phyloP scores from a whole-genome alignment of 192 early-diverging fungal species.

The Coemansia reversa region DNA sequence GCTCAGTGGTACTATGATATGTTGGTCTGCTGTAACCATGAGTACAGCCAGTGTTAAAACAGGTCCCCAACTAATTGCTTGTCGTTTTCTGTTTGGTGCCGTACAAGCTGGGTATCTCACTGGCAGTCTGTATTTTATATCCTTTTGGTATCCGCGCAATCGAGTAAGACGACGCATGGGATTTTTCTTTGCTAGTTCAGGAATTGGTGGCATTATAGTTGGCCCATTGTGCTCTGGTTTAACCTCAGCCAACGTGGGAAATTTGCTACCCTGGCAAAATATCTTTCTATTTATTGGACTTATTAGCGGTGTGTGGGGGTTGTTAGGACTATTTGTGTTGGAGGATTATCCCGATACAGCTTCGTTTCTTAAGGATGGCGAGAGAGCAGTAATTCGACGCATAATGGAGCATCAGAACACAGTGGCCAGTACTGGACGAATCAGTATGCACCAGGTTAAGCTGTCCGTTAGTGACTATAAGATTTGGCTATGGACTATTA shows the following conservation, averaged over 20 bases:
- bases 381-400: conserved; percentile 19
- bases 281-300: conserved; percentile 35
- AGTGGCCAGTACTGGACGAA: conserved; percentile 18
- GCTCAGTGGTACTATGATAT: conserved; percentile 36
- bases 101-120: conserved; percentile 49
- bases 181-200: conserved; percentile 46
- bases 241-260: conserved; percentile 5
- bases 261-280: conserved; percentile 28
- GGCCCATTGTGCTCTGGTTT: conserved; percentile 41
- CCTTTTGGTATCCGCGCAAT: conserved; percentile 47
- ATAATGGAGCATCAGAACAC: conserved; percentile 47
- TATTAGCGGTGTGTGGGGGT: conserved; percentile 34
- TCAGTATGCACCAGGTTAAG: conserved; percentile 29
- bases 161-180: conserved; percentile 43
- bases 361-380: conserved; percentile 31
- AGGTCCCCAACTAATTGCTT: conserved; percentile 14
- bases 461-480: conserved; percentile 29
- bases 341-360: conserved; percentile 46
- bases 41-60: conserved; percentile 20
- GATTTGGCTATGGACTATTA: conserved; percentile 43
- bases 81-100: conserved; percentile 43
- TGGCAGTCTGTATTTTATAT: conserved; percentile 51
- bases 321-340: conserved; percentile 27
- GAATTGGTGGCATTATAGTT: conserved; percentile 35
- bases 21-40: conserved; percentile 39